Evolutionary conservation across 352 stramenopile genomes (phyloP), one percentile per base, ranked within the genome.

Genomic region (Pythium rhizo-oryzae): DNA sequence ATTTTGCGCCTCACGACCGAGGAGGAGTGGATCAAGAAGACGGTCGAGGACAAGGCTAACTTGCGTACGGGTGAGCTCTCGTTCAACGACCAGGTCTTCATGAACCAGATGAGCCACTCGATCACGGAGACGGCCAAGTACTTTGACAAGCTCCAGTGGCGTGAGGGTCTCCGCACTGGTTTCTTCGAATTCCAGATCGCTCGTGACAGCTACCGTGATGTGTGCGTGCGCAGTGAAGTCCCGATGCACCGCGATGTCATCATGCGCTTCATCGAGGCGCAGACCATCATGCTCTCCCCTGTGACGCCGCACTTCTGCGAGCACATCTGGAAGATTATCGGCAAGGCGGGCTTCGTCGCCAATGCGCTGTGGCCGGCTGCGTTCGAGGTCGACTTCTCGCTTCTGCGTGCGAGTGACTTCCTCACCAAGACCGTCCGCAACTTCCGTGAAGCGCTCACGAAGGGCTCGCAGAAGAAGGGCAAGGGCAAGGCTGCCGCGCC

Each of bases 141-240:
- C 63, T 98, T 92, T 75, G 86, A 96, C 55, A 79, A 81, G 44
- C 96, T 99, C 74, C 90, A 94, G 71, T 99, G 94, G 90, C 91
- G 98, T 58, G 97, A 99, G 65, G 98, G 97, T 56, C 82, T 99
- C 24, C 97, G 99, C 80, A 82, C 90, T n/a, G 97, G 96, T 54
- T 99, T 98, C 89, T 99, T 98, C 74, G 97, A 99, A 71, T 98
- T 99, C 84, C 94, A 99, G 77, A 95, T 99, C 70, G 96, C 97
- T 37, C 92, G 97, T 58, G 98, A 99, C 80, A 84, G 94, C 63
- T 99, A 99, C 85, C 92, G 97, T 72, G 97, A 98, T 78, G 98
- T 97, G 62, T 99, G 96, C 79, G 52, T 46, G 23, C 88, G 88
- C 62, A 84, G 87, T 50, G 77, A 92, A 61, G 76, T 87, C 44